Conservation (phyloP, 139 green algal species). For the Eudorina sp. region DNA sequence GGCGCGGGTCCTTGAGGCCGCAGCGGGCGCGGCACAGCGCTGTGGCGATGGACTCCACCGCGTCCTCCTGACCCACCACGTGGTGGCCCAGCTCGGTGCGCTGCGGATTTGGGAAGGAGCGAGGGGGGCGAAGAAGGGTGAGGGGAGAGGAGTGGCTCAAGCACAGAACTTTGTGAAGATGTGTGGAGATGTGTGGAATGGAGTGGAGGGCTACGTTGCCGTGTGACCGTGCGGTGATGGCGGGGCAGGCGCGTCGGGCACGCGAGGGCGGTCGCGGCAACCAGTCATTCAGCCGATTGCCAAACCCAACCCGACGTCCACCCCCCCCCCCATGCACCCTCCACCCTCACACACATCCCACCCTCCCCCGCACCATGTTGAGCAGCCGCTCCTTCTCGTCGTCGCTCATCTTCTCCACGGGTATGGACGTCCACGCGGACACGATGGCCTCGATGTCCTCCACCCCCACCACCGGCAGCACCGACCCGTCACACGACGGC, state of each 20-base stretch:
- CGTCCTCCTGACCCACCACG: conserved; percentile 89
- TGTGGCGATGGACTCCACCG: conserved; percentile 89
- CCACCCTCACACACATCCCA: too few species aligned
- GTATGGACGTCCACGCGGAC: conserved; percentile 92
- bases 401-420: conserved; percentile 86
- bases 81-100: conserved; percentile 53
- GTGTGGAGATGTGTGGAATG: not conserved
- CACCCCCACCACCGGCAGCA: conserved; percentile 79
- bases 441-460: conserved; percentile 94
- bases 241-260: too few species aligned
- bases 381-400: conserved; percentile 91
- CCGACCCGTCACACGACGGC: conserved; percentile 41
- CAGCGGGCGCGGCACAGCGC: conserved; percentile 94
- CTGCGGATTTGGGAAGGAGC: conserved; percentile 32
- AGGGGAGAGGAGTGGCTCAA: not conserved
- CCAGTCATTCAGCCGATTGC: too few species aligned
- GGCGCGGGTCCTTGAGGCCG: conserved; percentile 90
- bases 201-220: too few species aligned
- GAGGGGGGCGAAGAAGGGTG: not conserved
- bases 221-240: too few species aligned
- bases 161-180: not conserved
- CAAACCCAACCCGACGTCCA: too few species aligned
- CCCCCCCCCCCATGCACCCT: too few species aligned
- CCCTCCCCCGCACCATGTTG: conserved; percentile 80
- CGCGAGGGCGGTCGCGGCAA: too few species aligned